Evolutionary conservation across 2,329 filamentous ascomycete species (phyloP), one percentile per base, ranked within the genome.

Genomic region (Penicillium sp.): DNA sequence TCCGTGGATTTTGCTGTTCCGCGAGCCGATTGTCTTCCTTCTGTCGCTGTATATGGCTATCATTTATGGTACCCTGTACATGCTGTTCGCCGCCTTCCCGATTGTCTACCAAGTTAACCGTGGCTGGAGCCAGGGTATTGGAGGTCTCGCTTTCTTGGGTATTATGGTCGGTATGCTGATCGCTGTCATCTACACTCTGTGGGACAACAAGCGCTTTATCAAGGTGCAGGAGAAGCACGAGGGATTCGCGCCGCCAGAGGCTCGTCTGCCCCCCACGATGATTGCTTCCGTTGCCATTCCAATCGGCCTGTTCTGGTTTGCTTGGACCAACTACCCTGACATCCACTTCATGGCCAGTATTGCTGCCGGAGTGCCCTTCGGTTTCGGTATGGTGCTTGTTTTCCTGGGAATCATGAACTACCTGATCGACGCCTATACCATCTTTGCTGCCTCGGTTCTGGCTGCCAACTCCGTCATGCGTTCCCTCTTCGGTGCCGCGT

Each of bases 221-320:
- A 47, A 26, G 1, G 45, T 49, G 9, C 53, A 57, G 26, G 52
- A 57, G 3, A 28, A 48, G 18, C 50, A 60, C 34, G 39, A 49
- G 0, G 61, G 57, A 5, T 57, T 59, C 39, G 58, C 58, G n/a
- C 58, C 55, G 4, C 63, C 55, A 0, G 63, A 65, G 34, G 54
- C 60, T 18, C 61, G 63, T 25, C 55, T 66, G 1, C 62, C 62
- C 0, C 57, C 60, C 2, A 52, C 50, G 2, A 56, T 66, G 49
- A 32, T 64, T 28, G 63, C 59, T 12, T 57, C 51, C 1, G n/a
- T 59, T 35, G 52, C 55, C 3, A 59, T 66, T 11, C 59, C 62
- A 1, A 43, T 61, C 37, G 61, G 61, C 3, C 47, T 66, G 2
- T 66, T 66, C 46, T 65, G 63, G 61, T 66, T 66, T 45, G 61